phyloP scores from a whole-genome alignment of 2,329 filamentous ascomycete genomes.

The Monilinia fructigena region DNA sequence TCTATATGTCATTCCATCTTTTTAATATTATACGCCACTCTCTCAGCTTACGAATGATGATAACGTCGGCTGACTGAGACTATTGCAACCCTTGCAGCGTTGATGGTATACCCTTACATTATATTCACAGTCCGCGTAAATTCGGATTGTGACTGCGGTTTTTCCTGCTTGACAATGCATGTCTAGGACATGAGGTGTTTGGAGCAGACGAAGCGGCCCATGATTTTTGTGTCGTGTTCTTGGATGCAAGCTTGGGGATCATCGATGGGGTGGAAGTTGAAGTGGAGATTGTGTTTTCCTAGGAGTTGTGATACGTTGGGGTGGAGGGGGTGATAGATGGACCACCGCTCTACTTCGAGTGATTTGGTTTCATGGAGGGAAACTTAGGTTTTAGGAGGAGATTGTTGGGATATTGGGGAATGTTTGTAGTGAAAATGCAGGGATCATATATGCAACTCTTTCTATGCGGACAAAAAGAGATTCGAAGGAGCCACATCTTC shows the following conservation, averaged over 20 bases:
- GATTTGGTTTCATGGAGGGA: neutral
- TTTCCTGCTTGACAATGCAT: constrained; percentile 44
- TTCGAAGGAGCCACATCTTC: neutral
- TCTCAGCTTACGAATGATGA: constrained; percentile 44
- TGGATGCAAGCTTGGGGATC: constrained; percentile 32
- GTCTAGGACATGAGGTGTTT: constrained; percentile 40
- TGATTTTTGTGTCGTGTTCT: constrained; percentile 45
- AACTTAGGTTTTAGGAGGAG: neutral
- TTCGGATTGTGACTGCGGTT: constrained; percentile 46
- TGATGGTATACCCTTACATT: constrained; percentile 48
- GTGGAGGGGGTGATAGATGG: constrained; percentile 40
- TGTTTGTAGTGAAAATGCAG: neutral
- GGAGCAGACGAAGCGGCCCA: constrained; percentile 44
- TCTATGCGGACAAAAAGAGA: neutral
- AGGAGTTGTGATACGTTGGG: constrained; percentile 39
- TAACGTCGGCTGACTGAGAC: constrained; percentile 40
- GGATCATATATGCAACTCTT: neutral
- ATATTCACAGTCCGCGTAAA: constrained; percentile 43
- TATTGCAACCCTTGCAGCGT: constrained; percentile 42
- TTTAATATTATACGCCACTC: constrained; percentile 45
- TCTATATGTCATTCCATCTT: constrained; percentile 41
- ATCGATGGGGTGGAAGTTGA: constrained; percentile 40
- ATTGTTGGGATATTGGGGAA: neutral
- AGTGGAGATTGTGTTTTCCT: constrained; percentile 36
- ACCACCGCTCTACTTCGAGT: constrained; percentile 5